phyloP scores from a whole-genome alignment of 2,329 filamentous ascomycete species.

The Paraphoma chrysanthemicola region DNA sequence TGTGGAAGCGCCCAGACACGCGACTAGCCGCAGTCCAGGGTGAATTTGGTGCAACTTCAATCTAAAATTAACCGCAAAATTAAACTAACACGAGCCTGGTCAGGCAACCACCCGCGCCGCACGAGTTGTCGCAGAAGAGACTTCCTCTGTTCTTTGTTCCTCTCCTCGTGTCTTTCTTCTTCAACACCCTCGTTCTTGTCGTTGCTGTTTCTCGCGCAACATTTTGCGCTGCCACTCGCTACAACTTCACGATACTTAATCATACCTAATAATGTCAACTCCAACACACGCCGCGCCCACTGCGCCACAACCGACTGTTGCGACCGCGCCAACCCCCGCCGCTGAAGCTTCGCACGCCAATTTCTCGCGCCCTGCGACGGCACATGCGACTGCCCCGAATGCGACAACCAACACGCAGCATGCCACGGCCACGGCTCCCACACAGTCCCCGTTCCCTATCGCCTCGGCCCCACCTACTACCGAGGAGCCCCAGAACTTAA shows the following conservation, averaged over 20 bases:
- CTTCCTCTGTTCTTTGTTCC: not conserved
- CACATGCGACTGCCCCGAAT: not conserved
- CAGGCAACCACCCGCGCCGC: not conserved
- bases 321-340: constrained; percentile 1
- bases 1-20: not conserved
- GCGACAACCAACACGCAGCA: not conserved
- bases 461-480: constrained; percentile 4
- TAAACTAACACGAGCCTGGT: not conserved
- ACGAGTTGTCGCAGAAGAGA: not conserved
- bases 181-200: not conserved
- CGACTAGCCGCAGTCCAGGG: not conserved
- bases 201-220: not conserved
- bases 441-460: not conserved
- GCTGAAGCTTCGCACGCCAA: constrained; percentile 1
- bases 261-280: constrained; percentile 17
- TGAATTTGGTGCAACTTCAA: not conserved
- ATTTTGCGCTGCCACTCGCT: constrained; percentile 5
- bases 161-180: not conserved
- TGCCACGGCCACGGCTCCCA: constrained; percentile 4
- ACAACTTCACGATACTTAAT: constrained; percentile 1
- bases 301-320: constrained; percentile 1
- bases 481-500: constrained; percentile 20
- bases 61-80: not conserved
- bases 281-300: constrained; percentile 4
- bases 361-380: constrained; percentile 3